Evolutionary conservation across 129 eudicot species (phyloP).

Genomic region (Flaveria linearis): DNA sequence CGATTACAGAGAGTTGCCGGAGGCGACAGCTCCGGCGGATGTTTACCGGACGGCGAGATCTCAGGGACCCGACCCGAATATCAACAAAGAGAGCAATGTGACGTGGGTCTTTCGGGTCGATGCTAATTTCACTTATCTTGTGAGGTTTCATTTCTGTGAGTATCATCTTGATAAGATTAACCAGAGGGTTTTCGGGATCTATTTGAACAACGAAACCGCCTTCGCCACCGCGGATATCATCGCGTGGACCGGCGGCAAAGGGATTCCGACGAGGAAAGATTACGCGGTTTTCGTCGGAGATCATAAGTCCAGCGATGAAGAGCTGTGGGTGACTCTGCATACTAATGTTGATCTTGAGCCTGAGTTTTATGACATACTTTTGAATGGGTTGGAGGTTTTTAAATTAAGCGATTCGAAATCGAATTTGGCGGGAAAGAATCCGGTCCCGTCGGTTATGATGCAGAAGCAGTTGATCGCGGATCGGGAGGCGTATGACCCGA

Average conservation of each 20-base stretch:
- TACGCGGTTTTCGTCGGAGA: slow-evolving; percentile 42
- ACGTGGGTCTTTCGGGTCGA: slow-evolving; percentile 76
- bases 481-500: slow-evolving; percentile 23
- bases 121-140: slow-evolving; percentile 61
- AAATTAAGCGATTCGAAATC: slow-evolving; percentile 53
- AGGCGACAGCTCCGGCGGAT: slow-evolving; percentile 54
- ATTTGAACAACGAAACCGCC: slow-evolving; percentile 65
- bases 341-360: slow-evolving; percentile 39
- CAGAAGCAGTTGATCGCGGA: slow-evolving; percentile 42
- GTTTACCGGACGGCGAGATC: slow-evolving; percentile 58
- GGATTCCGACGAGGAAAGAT: slow-evolving; percentile 55
- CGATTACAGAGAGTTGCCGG: slow-evolving; percentile 25
- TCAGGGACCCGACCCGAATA: slow-evolving; percentile 51
- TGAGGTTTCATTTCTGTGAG: slow-evolving; percentile 80
- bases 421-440: slow-evolving; percentile 76
- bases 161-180: slow-evolving; percentile 38
- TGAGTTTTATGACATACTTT: slow-evolving; percentile 49
- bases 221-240: slow-evolving; percentile 43
- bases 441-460: slow-evolving; percentile 66
- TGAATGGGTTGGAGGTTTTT: slow-evolving; percentile 79
- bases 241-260: slow-evolving; percentile 46
- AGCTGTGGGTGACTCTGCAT: slow-evolving; percentile 55
- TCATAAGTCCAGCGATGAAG: slow-evolving; percentile 36
- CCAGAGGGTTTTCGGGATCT: slow-evolving; percentile 57
- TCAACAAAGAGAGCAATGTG: slow-evolving; percentile 53